Conservation (phyloP, 768 basidiomycete genomes). For the Leccinum broughii region DNA sequence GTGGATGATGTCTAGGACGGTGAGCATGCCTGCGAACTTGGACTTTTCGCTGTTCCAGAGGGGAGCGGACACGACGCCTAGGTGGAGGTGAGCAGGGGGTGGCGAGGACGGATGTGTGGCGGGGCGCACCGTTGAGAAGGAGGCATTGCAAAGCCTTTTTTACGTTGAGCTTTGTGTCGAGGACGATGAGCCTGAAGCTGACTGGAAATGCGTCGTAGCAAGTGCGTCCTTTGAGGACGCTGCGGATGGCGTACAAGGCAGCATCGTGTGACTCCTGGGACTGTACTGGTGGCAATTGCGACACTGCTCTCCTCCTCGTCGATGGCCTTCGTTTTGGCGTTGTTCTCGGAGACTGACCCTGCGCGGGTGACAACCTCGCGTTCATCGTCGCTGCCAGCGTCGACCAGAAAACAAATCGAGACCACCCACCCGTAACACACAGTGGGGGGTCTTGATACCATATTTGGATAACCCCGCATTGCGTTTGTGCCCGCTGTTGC, state of each 20-base stretch:
- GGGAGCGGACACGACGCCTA: constrained; percentile 97
- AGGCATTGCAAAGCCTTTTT: constrained; percentile 92
- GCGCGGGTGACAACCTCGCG: constrained; percentile 48
- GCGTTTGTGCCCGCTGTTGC: constrained; percentile 15
- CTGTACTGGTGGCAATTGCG: constrained; percentile 55
- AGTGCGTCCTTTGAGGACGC: constrained; percentile 80
- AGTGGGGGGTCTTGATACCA: constrained; percentile 17
- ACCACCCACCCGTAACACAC: constrained; percentile 1
- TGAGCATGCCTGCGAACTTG: constrained; percentile 96
- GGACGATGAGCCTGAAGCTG: constrained; percentile 92
- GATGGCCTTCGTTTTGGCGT: constrained; percentile 55
- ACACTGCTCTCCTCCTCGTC: constrained; percentile 54
- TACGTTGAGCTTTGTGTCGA: constrained; percentile 94
- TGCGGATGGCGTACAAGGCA: constrained; percentile 69
- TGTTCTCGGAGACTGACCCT: constrained; percentile 44
- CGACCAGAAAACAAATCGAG: not conserved
- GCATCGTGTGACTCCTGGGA: constrained; percentile 65
- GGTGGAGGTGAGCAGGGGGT: not conserved
- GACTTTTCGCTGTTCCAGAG: constrained; percentile 96
- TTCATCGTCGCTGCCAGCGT: constrained; percentile 36
- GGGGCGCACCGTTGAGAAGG: constrained; percentile 64
- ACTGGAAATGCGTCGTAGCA: constrained; percentile 98
- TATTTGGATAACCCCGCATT: constrained; percentile 12
- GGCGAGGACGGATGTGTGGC: not conserved
- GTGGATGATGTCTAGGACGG: constrained; percentile 98